Evolutionary conservation across 2,329 filamentous ascomycete species (phyloP).

Genomic region (Xylaria sp.): DNA sequence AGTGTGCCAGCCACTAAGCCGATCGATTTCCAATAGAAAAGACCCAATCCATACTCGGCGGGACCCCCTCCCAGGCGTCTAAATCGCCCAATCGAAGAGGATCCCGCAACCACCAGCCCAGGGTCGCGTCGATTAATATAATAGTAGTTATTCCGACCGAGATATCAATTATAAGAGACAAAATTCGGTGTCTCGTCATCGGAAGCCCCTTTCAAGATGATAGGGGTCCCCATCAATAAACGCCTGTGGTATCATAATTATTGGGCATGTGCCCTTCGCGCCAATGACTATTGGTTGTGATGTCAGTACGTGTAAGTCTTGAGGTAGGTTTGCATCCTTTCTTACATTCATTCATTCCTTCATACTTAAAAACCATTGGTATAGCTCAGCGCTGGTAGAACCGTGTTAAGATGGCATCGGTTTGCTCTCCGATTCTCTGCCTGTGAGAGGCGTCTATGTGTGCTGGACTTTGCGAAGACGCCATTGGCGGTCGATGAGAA

Average conservation of each 20-base stretch:
- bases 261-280: not conserved
- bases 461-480: slow-evolving; percentile 10
- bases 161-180: not conserved
- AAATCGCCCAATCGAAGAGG: not conserved
- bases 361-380: not conserved
- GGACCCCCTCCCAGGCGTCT: not conserved
- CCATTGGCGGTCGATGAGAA: slow-evolving; percentile 22
- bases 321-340: not conserved
- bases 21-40: not conserved
- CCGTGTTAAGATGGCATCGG: slow-evolving; percentile 20
- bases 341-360: not conserved
- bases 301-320: not conserved
- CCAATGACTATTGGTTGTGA: not conserved
- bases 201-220: not conserved
- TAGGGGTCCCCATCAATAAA: not conserved
- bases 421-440: slow-evolving; percentile 21
- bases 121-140: not conserved
- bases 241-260: too few species aligned
- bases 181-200: not conserved
- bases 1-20: not conserved
- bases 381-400: slow-evolving; percentile 19
- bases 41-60: not conserved
- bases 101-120: not conserved
- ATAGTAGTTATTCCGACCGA: not conserved
- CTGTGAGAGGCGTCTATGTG: slow-evolving; percentile 16